Base-by-base conservation (phyloP, 306 rosid genomes). In the Pueraria montana region DNA sequence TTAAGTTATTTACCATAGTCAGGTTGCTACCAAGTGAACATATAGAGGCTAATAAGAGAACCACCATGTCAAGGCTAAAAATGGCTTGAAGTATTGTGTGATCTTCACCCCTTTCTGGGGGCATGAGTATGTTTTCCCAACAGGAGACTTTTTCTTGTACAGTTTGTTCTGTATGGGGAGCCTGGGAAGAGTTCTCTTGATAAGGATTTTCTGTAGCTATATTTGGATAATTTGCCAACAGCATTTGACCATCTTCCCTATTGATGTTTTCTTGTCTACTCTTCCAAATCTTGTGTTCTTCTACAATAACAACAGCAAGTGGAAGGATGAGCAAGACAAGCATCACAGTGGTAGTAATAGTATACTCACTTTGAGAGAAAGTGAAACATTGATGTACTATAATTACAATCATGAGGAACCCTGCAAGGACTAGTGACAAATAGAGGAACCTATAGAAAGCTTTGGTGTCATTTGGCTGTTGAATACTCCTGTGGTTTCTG, bases 1-100 rank as follows among this genome's bases (percentile, higher is more conserved):
- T 89, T 13, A 90, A 69, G 71, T 92, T 90, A 46, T 92, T 90
- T 17, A 84, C 89, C 23, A 85, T 86, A 0, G 94, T 87, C 0
- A 89, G 43, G 1, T 80, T 84, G 1, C 92, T 90, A 27, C 97
- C 97, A 30, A 90, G 81, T 6, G 94, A 91, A 67, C 94, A 89
- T 23, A 59, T 4, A 91, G n/a, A 21, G 86, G 94, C 63, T 5
- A 83, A 14, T 26, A 92, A 84, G 2, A 92, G 82, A 34, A 87
- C 5, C 26, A 18, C 26, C 61, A 53, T 89, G 81, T 92, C 92
- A 20, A 87, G 5, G 77, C 91, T 92, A 30, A 89, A 87, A 30
- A 84, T 36, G 0, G 94, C 94, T 86, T 90, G 92, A 13, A 90
- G 67, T 5, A 92, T 90, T 4, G 97, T 87, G 20, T 84, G 77